Evolutionary conservation across 164 flowering plant genomes (phyloP), one percentile per base, ranked within the genome.

Genomic region (Berberis thunbergii): DNA sequence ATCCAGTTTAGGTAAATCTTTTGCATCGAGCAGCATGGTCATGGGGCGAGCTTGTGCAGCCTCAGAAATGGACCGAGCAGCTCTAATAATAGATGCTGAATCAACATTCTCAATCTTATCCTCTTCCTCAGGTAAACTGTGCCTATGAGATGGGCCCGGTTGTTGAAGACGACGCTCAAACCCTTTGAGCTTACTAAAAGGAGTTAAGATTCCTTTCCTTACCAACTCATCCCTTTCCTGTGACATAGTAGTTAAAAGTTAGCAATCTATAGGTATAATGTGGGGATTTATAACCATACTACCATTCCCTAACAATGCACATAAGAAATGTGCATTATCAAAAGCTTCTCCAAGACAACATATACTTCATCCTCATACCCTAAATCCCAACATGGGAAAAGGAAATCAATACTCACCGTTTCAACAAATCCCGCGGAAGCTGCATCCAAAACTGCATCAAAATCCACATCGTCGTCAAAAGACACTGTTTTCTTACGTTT

Each of bases 181-280:
- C 45, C 99, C 99, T 81, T 91, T 80, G 45, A 95, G 89, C 78
- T 79, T 84, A 73, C 86, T 94, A 72, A 95, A 95, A 69, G 99
- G 99, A 71, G 99, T 95, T 57, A 89, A 80, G 68, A 95, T 72
- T 60, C 97, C 97, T 77, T 91, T 95, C 41, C 97, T 78, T 49
- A 95, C 83, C 70, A 89, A 77, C 76, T 89, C 86, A 69, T 95
- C 99, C 78, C 91, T 86, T 86, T 95, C 94, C 99, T 91, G 69
- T 49, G 46, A 69, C 39, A 78, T 54, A 61, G 62, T 7, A 43
- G 26, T 62, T 46, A 52, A n/a, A 6, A 66, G 64, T 75, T 60
- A 64, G 67, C 52, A 57, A 38, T 11, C 41, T 10, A 8, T 26
- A 26, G 26, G 26, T 26, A 26, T 26, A 26, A 26, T 26, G 26